Percentiles rank a stretch among this genome's conserved stretches.
Evolutionary conservation across 2,329 filamentous ascomycete genomes (phyloP).

Genomic region (Aspergillus neoniger): DNA sequence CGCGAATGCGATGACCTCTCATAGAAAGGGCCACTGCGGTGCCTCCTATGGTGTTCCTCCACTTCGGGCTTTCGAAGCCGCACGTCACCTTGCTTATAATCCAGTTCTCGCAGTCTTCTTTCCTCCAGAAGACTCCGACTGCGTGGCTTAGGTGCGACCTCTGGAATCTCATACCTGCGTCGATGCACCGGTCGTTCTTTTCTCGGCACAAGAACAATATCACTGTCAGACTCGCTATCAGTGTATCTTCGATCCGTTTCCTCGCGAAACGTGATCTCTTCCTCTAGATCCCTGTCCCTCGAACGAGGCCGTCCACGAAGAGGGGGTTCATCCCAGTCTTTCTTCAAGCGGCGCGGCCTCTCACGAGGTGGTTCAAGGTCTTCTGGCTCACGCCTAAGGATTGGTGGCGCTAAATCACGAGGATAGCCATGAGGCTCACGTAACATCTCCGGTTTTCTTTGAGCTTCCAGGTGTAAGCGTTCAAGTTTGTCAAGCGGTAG

Average conservation of each 20-base stretch:
- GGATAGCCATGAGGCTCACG: conserved; percentile 30
- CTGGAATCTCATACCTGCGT: conserved; percentile 4
- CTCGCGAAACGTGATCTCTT: conserved; percentile 12
- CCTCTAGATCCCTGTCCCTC: conserved; percentile 10
- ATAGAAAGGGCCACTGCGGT: conserved; percentile 9
- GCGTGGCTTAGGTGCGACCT: conserved; percentile 7
- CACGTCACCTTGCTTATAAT: conserved; percentile 12
- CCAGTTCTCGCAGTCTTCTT: conserved; percentile 3
- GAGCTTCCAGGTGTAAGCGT: conserved; percentile 43
- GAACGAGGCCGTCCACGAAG: conserved; percentile 10
- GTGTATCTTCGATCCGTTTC: conserved; percentile 14
- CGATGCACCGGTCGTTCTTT: conserved; percentile 12
- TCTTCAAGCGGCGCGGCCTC: neutral
- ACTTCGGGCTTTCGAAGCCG: conserved; percentile 3
- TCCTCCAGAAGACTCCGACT: conserved; percentile 13
- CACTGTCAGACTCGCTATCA: conserved; percentile 21
- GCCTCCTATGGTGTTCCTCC: conserved; percentile 12
- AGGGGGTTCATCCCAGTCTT: neutral
- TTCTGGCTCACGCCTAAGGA: conserved; percentile 29
- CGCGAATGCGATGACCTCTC: conserved; percentile 11
- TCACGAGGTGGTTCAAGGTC: conserved; percentile 23
- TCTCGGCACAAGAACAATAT: conserved; percentile 5
- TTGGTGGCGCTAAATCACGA: conserved; percentile 20
- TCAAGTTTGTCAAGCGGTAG: conserved; percentile 46
- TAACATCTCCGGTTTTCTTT: conserved; percentile 36